A percentile compares a stretch with the other conserved stretches of the same genome.
These are phyloP conservation scores for Alternaria ventricosa DNA, from an alignment of 2,329 filamentous ascomycete genomes.

Conservation along the genomic window DNA sequence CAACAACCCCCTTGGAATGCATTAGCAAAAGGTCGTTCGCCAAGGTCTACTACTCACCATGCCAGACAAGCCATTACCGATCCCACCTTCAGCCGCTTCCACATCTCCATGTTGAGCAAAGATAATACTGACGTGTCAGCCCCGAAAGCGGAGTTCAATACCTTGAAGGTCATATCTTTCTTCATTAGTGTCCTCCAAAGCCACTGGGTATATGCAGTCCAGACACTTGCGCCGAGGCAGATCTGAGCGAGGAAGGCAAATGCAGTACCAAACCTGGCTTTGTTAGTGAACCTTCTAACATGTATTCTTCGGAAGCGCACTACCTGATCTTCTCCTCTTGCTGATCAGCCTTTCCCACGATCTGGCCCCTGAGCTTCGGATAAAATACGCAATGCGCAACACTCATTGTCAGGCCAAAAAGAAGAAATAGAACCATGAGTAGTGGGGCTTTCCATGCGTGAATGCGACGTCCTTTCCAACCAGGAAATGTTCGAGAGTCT, in stretches of 20 bases:
- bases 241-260: constrained; percentile 1
- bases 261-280: not conserved
- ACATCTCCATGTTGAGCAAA: not conserved
- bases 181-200: not conserved
- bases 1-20: not conserved
- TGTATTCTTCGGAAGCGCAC: fast-evolving
- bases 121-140: not conserved
- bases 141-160: not conserved
- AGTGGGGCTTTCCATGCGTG: not conserved
- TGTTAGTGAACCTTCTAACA: fast-evolving
- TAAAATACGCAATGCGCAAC: not conserved
- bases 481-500: not conserved
- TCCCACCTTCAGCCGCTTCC: not conserved
- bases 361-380: not conserved
- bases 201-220: not conserved
- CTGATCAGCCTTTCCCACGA: not conserved
- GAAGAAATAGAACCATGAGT: not conserved
- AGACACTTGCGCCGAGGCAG: not conserved
- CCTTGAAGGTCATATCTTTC: not conserved
- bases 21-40: not conserved
- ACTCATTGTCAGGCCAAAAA: not conserved
- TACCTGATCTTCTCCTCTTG: not conserved
- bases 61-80: not conserved
- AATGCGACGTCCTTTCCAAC: not conserved
- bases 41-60: not conserved